Evolutionary conservation across 2,329 filamentous ascomycete genomes (phyloP), one percentile per base, ranked within the genome.

Genomic region (Fusarium duplospermum): DNA sequence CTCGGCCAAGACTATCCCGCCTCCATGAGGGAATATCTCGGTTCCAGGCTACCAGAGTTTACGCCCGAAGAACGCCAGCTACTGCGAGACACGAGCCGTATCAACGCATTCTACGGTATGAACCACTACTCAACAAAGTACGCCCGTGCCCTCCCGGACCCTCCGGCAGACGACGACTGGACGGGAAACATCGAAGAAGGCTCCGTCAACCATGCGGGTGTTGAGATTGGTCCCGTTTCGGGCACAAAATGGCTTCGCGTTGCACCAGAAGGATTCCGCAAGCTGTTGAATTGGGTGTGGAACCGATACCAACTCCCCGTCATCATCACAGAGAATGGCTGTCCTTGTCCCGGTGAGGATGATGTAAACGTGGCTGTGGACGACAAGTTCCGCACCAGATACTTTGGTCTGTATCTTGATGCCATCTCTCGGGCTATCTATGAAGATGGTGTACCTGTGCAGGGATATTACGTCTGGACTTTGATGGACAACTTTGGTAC

Each of bases 71-170:
- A 58, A 1, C 22, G 33, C 4, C 33, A 58, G 2, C 35, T 58
- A 2, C 22, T 58, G 1, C 35, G 16, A 2, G 18, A 59, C 45
- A 22, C 73, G 4, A 70, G 75, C 10, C 36, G 36, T 1, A 24
- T 66, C 10, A 76, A 78, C 33, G 62, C 69, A 7, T 83, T 83
- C 54, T 83, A 82, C 31, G 81, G 81, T 29, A 82, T 83, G 80
- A 82, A 83, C 61, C 78, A 80, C 42, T 83, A 83, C 72, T 80
- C 81, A 0, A 77, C 80, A 0, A 78, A 81, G 56, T 83, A 77
- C 50, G 78, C 78, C 4, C 76, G 74, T 4, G 76, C 79, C 4
- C 68, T 72, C 3, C 27, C 68, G 0, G 33, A 54, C 4, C 74
- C 77, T 2, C 69, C 80, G 0, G 54, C 75, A 0, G 75, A 65